Evolutionary conservation across 495 filamentous ascomycete genomes (phyloP).

Genomic region (Tuber brumale): DNA sequence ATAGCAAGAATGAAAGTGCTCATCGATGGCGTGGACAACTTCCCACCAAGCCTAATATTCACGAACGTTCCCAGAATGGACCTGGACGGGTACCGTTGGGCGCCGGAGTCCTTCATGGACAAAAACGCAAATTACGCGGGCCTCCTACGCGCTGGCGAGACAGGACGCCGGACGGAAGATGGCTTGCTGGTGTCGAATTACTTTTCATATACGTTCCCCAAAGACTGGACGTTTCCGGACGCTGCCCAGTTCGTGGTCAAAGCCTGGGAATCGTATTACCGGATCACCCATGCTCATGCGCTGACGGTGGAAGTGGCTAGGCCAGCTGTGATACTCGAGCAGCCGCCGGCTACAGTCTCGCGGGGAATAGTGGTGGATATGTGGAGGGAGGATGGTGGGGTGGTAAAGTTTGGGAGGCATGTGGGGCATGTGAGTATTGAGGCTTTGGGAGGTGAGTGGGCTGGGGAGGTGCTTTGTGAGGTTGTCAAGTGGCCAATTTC

Average conservation of each 20-base stretch:
- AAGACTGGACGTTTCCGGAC: neutral
- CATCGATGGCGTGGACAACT: neutral
- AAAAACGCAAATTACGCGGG: neutral
- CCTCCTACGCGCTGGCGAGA: neutral
- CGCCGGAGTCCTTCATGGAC: neutral
- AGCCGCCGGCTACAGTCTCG: neutral
- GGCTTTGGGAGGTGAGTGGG: neutral
- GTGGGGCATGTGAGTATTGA: neutral
- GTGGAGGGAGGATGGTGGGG: neutral
- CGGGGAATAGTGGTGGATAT: neutral
- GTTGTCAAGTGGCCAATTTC: neutral
- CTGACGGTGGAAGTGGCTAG: neutral
- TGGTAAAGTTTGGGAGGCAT: slow-evolving; percentile 2
- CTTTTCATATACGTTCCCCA: neutral
- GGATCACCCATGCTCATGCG: neutral
- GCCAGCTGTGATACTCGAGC: neutral
- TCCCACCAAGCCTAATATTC: neutral
- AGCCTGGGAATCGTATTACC: neutral
- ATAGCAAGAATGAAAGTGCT: neutral
- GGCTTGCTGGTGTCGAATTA: neutral
- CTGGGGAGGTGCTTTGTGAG: neutral
- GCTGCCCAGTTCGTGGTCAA: neutral
- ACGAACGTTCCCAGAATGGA: neutral
- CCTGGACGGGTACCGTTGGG: neutral
- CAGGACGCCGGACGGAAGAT: neutral